Conservation (phyloP, 1,284 basidiomycete species). For the Ganoderma sinense region DNA sequence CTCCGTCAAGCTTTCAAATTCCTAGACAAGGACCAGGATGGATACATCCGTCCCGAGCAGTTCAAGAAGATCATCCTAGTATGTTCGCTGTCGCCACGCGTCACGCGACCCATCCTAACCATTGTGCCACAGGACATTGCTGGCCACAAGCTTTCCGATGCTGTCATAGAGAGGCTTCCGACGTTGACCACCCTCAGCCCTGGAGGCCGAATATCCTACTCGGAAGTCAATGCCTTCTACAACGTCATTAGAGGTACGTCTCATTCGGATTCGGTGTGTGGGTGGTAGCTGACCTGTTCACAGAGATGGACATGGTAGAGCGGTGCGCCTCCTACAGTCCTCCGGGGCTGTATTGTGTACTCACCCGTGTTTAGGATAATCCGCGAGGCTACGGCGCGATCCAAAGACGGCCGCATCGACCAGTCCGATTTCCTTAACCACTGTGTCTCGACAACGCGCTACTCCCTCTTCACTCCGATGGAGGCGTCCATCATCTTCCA, state of each 20-base stretch:
- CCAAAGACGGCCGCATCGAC: constrained; percentile 92
- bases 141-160: constrained; percentile 93
- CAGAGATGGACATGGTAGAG: constrained; percentile 96
- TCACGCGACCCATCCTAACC: neutral
- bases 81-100: constrained; percentile 1
- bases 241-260: constrained; percentile 85
- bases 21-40: constrained; percentile 88
- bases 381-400: constrained; percentile 87
- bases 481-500: constrained; percentile 96
- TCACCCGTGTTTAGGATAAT: constrained; percentile 61
- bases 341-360: constrained; percentile 7
- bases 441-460: constrained; percentile 80
- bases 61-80: constrained; percentile 94
- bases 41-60: constrained; percentile 91
- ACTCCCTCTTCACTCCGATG: constrained; percentile 94
- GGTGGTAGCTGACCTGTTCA: constrained; percentile 24
- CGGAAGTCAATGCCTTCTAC: constrained; percentile 95
- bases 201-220: constrained; percentile 91
- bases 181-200: constrained; percentile 88
- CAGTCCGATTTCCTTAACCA: constrained; percentile 84
- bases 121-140: constrained; percentile 78
- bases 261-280: constrained; percentile 11
- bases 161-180: constrained; percentile 88
- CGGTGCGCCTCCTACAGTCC: constrained; percentile 57
- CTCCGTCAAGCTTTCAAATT: constrained; percentile 93